Percentiles rank a stretch among this genome's conserved stretches.
These are phyloP conservation scores for Lepidium sativum DNA, from an alignment of 345 rosid genomes.

Conservation along the genomic window DNA sequence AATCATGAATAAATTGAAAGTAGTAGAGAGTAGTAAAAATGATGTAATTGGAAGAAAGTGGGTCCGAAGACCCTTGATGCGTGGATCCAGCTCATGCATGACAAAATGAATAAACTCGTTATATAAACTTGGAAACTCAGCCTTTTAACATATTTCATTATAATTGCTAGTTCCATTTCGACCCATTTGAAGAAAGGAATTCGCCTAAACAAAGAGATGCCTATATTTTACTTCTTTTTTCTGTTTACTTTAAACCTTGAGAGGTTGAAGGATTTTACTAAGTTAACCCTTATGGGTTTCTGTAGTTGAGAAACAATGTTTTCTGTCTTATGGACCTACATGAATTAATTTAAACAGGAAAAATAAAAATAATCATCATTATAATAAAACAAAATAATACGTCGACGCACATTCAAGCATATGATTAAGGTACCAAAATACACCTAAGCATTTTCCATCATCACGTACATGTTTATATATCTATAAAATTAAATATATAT, in stretches of 20 bases:
- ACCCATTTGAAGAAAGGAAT: neutral
- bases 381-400: slow-evolving; percentile 26
- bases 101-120: slow-evolving; percentile 35
- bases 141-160: slow-evolving; percentile 4
- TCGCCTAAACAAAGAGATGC: neutral
- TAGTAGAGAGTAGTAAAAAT: neutral
- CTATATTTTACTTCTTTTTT: neutral
- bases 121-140: slow-evolving; percentile 12
- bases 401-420: slow-evolving; percentile 29
- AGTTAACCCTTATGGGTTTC: neutral
- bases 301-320: slow-evolving; percentile 5
- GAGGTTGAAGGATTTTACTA: neutral
- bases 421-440: slow-evolving; percentile 30
- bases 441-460: slow-evolving; percentile 27
- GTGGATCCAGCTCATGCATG: slow-evolving; percentile 88
- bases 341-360: slow-evolving; percentile 6
- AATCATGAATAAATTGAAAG: neutral
- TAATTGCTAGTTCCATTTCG: neutral
- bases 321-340: slow-evolving; percentile 19
- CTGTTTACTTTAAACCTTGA: neutral
- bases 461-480: slow-evolving; percentile 4
- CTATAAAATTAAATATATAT: neutral
- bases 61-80: slow-evolving; percentile 44
- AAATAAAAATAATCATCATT: slow-evolving; percentile 12
- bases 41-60: slow-evolving; percentile 29